Conservation (phyloP, 2,329 filamentous ascomycete genomes). For the Penicillium sp. region DNA sequence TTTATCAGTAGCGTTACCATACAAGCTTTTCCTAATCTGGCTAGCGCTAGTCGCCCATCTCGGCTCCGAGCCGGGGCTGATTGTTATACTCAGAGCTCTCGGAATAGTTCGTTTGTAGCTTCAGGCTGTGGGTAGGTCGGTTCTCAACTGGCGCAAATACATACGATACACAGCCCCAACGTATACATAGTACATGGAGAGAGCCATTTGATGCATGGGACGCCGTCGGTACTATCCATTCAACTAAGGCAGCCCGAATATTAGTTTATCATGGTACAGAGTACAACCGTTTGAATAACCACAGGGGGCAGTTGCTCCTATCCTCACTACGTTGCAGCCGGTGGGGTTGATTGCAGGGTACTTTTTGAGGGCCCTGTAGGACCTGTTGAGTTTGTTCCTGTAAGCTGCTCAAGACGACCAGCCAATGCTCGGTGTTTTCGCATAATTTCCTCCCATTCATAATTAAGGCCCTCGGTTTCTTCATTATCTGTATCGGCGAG, state of each 20-base stretch:
- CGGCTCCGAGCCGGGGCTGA: neutral
- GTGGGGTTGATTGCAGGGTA: constrained; percentile 24
- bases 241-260: no score
- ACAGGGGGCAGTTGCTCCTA: neutral
- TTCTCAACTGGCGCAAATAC: no score
- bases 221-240: no score
- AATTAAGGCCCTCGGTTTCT: constrained; percentile 53
- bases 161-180: no score
- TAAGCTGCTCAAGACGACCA: constrained; percentile 61
- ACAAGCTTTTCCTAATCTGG: neutral
- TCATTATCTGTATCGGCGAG: constrained; percentile 50
- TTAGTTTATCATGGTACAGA: no score
- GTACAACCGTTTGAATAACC: no score
- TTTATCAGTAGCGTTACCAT: constrained; percentile 7
- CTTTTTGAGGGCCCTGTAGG: constrained; percentile 24
- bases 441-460: constrained; percentile 85
- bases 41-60: neutral
- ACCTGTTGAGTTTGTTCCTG: constrained; percentile 29
- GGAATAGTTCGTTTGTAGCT: no score
- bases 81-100: neutral
- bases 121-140: no score
- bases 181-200: no score
- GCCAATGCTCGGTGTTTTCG: constrained; percentile 85
- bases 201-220: no score
- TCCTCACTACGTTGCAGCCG: constrained; percentile 3